Evolutionary conservation across 345 rosid species (phyloP).

Genomic region (Ceriops tagal): DNA sequence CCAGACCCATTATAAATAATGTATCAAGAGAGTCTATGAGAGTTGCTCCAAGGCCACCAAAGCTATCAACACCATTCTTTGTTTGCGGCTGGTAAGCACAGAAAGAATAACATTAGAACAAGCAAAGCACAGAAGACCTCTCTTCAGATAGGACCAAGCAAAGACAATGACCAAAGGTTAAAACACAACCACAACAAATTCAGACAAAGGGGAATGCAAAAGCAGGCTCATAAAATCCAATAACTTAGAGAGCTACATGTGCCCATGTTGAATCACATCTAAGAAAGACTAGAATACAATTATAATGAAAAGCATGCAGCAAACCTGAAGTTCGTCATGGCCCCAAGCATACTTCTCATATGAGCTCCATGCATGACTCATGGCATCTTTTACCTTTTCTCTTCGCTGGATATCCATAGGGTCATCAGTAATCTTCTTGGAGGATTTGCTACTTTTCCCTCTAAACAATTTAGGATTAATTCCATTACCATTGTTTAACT

Average conservation of each 20-base stretch:
- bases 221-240: background rate
- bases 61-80: conserved; percentile 81
- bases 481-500: conserved; percentile 13
- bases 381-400: conserved; percentile 92
- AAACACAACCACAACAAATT: background rate
- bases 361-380: conserved; percentile 95
- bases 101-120: conserved; percentile 3
- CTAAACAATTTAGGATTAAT: conserved; percentile 4
- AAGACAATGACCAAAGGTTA: background rate
- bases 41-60: conserved; percentile 99
- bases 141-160: background rate
- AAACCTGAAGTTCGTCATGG: conserved; percentile 91
- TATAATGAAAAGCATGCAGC: background rate
- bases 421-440: conserved; percentile 39
- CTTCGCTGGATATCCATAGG: conserved; percentile 62
- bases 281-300: background rate
- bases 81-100: conserved; percentile 62
- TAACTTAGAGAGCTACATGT: background rate
- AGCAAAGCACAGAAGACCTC: too few relatives aligned
- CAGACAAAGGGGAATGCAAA: background rate
- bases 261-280: background rate
- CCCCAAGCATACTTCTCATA: conserved; percentile 99
- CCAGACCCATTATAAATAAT: conserved; percentile 87
- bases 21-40: conserved; percentile 88
- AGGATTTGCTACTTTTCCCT: conserved; percentile 17